Percentiles rank a stretch among this genome's conserved stretches.
Evolutionary conservation across 345 rosid species (phyloP).

Genomic region (Citropsis articulata): DNA sequence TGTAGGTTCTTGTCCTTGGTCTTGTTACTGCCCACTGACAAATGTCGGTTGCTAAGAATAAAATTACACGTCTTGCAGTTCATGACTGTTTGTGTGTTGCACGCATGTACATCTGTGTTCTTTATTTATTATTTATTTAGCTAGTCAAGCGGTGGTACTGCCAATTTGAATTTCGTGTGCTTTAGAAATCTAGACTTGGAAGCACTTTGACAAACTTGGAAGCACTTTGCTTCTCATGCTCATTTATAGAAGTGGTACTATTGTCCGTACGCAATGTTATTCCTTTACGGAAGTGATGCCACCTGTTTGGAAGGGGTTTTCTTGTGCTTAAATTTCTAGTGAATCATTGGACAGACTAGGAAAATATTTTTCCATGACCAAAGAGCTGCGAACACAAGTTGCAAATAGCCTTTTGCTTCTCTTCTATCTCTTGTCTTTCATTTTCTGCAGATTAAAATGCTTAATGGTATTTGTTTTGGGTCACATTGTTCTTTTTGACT

Average conservation of each 20-base stretch:
- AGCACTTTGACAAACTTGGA: not conserved
- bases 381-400: not conserved
- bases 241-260: not conserved
- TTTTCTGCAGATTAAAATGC: not conserved
- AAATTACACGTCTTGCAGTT: not conserved
- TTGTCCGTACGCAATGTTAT: not conserved
- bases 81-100: not conserved
- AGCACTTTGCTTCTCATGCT: not conserved
- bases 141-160: not conserved
- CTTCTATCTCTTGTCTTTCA: not conserved
- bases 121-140: not conserved
- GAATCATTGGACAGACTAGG: not conserved
- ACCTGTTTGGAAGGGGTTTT: not conserved
- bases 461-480: not conserved
- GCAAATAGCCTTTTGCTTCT: not conserved
- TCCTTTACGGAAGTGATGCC: not conserved
- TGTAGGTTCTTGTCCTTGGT: not conserved
- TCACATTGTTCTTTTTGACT: not conserved
- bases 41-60: not conserved
- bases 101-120: not conserved
- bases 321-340: not conserved
- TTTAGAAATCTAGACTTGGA: not conserved
- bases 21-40: not conserved
- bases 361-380: not conserved
- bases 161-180: not conserved